These are phyloP conservation scores for Tetradesmus obliquus DNA, from an alignment of 139 green algal genomes.

Conservation along the genomic window DNA sequence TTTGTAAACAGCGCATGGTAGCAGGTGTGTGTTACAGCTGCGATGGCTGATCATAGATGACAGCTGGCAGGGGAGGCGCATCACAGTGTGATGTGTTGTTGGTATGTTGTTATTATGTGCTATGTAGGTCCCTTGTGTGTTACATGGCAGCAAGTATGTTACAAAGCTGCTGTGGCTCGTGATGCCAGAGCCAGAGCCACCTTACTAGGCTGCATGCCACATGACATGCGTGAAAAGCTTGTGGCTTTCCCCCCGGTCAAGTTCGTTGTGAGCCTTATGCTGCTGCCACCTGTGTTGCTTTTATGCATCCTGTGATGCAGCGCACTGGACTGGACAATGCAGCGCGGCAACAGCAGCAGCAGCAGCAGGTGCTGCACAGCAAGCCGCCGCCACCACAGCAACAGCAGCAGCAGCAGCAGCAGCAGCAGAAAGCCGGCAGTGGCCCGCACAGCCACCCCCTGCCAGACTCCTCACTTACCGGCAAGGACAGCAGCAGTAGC, in stretches of 20 bases:
- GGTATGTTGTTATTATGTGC: no score
- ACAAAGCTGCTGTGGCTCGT: no score
- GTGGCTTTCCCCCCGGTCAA: no score
- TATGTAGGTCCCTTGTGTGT: no score
- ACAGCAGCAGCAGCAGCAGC: constrained; percentile 15
- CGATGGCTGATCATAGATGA: constrained; percentile 74
- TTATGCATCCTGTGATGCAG: background rate
- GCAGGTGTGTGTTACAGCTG: constrained; percentile 49
- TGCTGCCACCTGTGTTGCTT: background rate
- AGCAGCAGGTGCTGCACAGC: background rate
- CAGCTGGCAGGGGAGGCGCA: constrained; percentile 41
- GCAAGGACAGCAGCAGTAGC: background rate
- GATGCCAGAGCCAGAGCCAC: no score
- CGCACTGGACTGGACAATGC: background rate
- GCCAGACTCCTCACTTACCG: background rate
- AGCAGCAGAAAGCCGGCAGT: background rate
- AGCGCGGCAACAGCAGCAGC: background rate
- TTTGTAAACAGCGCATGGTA: no score
- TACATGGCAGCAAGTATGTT: no score
- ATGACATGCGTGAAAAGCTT: no score
- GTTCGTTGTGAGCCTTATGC: background rate
- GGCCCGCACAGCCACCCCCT: background rate
- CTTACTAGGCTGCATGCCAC: no score
- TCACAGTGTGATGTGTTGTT: background rate
- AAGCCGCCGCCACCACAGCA: background rate